Conservation (phyloP, 1,139 yeast genomes). For the Lodderomyces metapsilosis region DNA sequence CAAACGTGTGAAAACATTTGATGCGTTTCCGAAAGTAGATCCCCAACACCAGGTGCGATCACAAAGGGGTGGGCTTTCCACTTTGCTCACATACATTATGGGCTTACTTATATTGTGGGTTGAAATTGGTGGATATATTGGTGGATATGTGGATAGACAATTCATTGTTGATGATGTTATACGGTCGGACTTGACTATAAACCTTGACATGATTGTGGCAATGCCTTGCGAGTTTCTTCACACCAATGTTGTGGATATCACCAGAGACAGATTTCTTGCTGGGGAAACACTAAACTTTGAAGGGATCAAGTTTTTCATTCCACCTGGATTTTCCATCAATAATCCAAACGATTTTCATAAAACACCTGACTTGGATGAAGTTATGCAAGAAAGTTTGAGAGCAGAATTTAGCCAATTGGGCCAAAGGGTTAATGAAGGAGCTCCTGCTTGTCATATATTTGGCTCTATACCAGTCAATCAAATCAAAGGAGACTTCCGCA, state of each 20-base stretch:
- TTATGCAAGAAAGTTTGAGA: slow-evolving; percentile 60
- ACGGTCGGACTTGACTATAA: slow-evolving; percentile 60
- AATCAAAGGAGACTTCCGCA: slow-evolving; percentile 81
- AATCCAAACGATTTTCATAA: slow-evolving; percentile 46
- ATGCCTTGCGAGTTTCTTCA: slow-evolving; percentile 80
- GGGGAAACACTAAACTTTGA: slow-evolving; percentile 69
- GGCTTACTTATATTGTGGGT: slow-evolving; percentile 75
- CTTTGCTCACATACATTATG: slow-evolving; percentile 59
- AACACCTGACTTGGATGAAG: slow-evolving; percentile 67
- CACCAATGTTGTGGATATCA: slow-evolving; percentile 74
- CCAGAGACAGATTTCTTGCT: slow-evolving; percentile 77
- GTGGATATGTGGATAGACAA: slow-evolving; percentile 78
- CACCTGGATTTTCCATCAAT: slow-evolving; percentile 43
- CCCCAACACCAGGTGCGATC: slow-evolving; percentile 74
- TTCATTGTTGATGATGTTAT: slow-evolving; percentile 71
- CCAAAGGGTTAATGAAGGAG: slow-evolving; percentile 41
- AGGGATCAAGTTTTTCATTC: slow-evolving; percentile 57
- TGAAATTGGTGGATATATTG: slow-evolving; percentile 82
- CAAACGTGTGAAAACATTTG: slow-evolving; percentile 60
- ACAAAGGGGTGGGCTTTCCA: slow-evolving; percentile 73
- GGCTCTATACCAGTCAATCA: slow-evolving; percentile 87
- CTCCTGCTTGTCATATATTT: slow-evolving; percentile 84
- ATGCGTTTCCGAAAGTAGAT: slow-evolving; percentile 88
- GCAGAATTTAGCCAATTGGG: slow-evolving; percentile 59
- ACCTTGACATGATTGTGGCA: slow-evolving; percentile 76